Base-by-base conservation (phyloP, 2,329 filamentous ascomycete species). In the Tolypocladium capitatum region DNA sequence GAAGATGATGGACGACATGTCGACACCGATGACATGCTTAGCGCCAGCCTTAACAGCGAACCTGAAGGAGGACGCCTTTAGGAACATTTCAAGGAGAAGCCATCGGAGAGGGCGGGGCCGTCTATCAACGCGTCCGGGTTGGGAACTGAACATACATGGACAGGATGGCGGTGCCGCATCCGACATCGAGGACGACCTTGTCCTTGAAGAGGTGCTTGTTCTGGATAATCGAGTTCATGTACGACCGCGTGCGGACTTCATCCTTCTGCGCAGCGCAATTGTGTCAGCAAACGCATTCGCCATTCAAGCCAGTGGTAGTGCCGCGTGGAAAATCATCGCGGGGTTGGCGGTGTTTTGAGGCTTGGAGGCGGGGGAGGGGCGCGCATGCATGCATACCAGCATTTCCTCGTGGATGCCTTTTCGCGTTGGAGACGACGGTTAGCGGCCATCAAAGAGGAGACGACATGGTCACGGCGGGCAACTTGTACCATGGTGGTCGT, bases 1-100 rank as follows among this genome's bases (percentile, higher is more conserved):
- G 72, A 94, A 88, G 71, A 98, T 96, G 69, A 98, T 98, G 58
- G 91, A 96, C 32, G 92, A 98, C 91, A 97, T 98, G 69, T 98
- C 92, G 49, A 98, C 92, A 60, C 92, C 92, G 57, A 97, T 94
- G 57, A 98, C 92, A 68, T 98, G 92, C 73, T 95, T 97, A 50
- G 92, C 92, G 63, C 92, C 92, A 52, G 92, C 90, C 71, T 85
- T 90, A 52, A 87, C 90, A 48, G 92, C 92, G 67, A 98, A 98
- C 91, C 91, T 97, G 60, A 33, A 27, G 35, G 49, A 49, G 46
- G 50, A n/a, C 21, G 14, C 3, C 4, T 24, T 42, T 10, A 42
- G 24, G 8, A 30, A 28, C 4, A n/a, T 16, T n/a, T 13, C 3
- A n/a, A 24, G 6, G 13, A 21, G 18, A 38, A 21, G 18, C 34